Evolutionary conservation across 2,329 filamentous ascomycete species (phyloP), one percentile per base, ranked within the genome.

Genomic region (Paradendryphiella salina): DNA sequence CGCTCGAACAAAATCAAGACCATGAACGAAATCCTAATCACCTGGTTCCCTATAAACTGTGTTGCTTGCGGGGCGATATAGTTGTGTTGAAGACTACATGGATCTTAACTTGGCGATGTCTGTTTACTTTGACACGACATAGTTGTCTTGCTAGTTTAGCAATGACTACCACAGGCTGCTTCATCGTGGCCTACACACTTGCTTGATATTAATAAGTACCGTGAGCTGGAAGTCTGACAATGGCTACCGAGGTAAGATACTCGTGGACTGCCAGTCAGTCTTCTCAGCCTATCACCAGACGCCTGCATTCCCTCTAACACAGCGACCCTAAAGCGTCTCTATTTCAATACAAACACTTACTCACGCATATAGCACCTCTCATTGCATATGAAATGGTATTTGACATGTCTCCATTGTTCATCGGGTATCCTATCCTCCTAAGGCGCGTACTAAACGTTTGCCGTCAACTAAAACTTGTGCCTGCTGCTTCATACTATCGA

Each of bases 1-100:
- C 34, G 46, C 40, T 50, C 46, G 46, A 50, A 46, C 6, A 38
- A 33, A 47, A 50, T 33, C 9, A 38, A 49, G 11, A 4, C 31
- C 20, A 26, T 18, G 8, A 26, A 5, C 14, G 11, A 34, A 3
- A 13, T 18, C 11, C 17, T 3, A 8, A 21, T 21, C 13, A 11
- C 17, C 20, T 23, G 8, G 2, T 23, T 23, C 6, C 21, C 21
- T 20, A 7, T 7, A 2, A 7, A 23, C 5, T 7, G 6, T 7
- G 21, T 23, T 7, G 32, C 15, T 2, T 34, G 40, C 21, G 40
- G 3, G 13, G 15, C 8, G 6, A 10, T 28, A 1, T n/a, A 17
- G 1, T 13, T n/a, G 3, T 18, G n/a, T 4, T 20, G 28, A n/a
- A n/a, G n/a, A 2, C 2, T 8, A 9, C n/a, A 14, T 15, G 6